Evolutionary conservation across 306 rosid genomes (phyloP), one percentile per base, ranked within the genome.

Genomic region (Arachis hypogaea): DNA sequence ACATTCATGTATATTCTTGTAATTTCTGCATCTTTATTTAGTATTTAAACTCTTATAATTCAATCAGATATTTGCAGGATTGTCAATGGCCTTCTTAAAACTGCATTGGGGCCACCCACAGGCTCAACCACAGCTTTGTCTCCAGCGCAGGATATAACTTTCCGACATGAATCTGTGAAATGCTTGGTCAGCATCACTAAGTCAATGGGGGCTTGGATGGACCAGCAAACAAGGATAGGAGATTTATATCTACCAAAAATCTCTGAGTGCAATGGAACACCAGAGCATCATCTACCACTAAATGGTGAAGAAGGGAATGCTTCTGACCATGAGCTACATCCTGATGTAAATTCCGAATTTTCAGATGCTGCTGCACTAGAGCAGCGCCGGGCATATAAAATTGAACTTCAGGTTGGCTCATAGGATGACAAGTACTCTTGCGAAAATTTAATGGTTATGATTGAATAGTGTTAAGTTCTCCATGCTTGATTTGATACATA

Each of bases 131-230:
- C 99, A 62, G 77, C 96, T 55, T 83, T 92, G 85, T 87, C 99
- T 73, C 90, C 96, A 33, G 96, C 86, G 3, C 99, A 95, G 76
- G 99, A 95, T 87, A 75, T 92, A 44, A 92, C 98, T 78, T 92
- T 95, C 78, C 90, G 98, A 66, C 96, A 85, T 83, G 98, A 95
- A 78, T 90, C 99, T 56, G 99, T 95, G 52, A 95, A 92, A 72
- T 95, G 99, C 84, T 81, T 95, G 84, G 98, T 82, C 59, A 83
- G 89, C 87, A 92, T 95, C 72, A 81, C 90, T 76, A 88, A 85
- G 79, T 95, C 99, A 62, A 95, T 95, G 99, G 99, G 98, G 77
- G 66, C 96, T 56, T 95, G 99, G 99, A 92, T 95, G 99, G 96
- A 92, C 86, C 96, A 80, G 72, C 95, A 95, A 82, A 82, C 89